phyloP scores from a whole-genome alignment of 441 rosid species.

The Rhodomyrtus psidioides region DNA sequence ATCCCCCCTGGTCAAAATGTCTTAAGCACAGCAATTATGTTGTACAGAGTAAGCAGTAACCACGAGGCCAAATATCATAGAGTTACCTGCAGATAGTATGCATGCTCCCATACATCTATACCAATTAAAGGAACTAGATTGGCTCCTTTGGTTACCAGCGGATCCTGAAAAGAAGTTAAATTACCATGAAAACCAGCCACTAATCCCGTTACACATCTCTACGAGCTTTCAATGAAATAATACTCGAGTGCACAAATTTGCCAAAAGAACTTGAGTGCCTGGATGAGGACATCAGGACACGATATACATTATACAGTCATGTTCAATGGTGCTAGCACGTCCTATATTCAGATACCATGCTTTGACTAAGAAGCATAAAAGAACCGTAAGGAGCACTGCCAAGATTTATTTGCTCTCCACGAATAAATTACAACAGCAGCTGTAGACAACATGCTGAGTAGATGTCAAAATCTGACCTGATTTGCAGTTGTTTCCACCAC shows the following conservation, averaged over 20 bases:
- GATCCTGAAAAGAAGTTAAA: conserved; percentile 44
- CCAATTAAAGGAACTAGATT: conserved; percentile 81
- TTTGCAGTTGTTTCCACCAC: conserved; percentile 86
- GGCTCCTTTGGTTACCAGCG: conserved; percentile 75
- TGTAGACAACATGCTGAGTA: background rate
- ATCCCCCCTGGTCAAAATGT: background rate
- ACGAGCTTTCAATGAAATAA: background rate
- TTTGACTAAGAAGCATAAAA: background rate
- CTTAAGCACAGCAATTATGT: background rate
- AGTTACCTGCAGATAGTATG: conserved; percentile 91
- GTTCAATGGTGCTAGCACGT: background rate
- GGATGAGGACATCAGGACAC: background rate
- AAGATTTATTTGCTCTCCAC: background rate
- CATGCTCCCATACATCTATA: conserved; percentile 99
- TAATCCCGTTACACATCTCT: background rate
- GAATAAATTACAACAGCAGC: background rate
- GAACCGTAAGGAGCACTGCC: background rate
- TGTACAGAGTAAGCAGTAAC: background rate
- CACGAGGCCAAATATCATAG: background rate
- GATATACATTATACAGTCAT: background rate
- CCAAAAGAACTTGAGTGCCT: background rate
- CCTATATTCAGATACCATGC: background rate
- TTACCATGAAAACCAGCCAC: background rate
- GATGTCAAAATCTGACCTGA: conserved; percentile 48
- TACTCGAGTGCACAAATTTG: background rate